Conservation (phyloP, 2,329 filamentous ascomycete species). For the Nigrograna mackinnonii region DNA sequence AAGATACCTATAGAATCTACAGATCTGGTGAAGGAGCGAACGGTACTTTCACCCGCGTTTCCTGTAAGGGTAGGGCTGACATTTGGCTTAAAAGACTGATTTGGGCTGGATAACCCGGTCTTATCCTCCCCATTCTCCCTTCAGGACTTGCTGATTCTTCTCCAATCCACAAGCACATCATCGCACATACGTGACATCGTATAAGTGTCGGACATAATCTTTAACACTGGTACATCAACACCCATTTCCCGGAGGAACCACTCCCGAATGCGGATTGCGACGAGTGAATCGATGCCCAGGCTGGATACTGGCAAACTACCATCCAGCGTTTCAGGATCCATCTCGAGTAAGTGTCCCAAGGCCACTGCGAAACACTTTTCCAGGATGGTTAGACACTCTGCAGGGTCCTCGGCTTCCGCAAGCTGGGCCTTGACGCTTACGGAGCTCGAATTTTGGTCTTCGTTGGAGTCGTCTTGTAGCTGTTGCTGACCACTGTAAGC, state of each 20-base stretch:
- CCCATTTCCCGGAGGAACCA: slow-evolving; percentile 19
- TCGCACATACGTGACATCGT: slow-evolving; percentile 6
- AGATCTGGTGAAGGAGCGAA: too few species aligned
- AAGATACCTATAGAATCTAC: too few species aligned
- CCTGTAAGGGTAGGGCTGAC: too few species aligned
- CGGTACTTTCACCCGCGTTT: too few species aligned
- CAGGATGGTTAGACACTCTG: slow-evolving; percentile 7
- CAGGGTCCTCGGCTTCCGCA: slow-evolving; percentile 3
- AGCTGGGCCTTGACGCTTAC: slow-evolving; percentile 6
- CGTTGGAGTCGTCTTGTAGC: slow-evolving; percentile 5
- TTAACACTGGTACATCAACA: slow-evolving; percentile 16
- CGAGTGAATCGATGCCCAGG: slow-evolving; percentile 19
- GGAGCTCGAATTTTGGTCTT: slow-evolving; percentile 5
- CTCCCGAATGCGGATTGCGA: slow-evolving; percentile 15
- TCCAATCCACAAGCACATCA: slow-evolving; percentile 10
- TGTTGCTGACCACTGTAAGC: slow-evolving; percentile 4
- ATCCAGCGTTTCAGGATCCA: slow-evolving; percentile 1
- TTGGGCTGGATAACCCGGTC: too few species aligned
- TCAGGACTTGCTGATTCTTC: too few species aligned
- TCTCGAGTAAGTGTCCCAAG: slow-evolving; percentile 7
- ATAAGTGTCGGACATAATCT: slow-evolving; percentile 8
- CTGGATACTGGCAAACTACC: slow-evolving; percentile 2
- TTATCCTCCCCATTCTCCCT: too few species aligned
- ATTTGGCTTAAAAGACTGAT: too few species aligned
- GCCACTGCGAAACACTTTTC: slow-evolving; percentile 2